Evolutionary conservation across 139 green algal genomes (phyloP).

Genomic region (Chlorella sp.): DNA sequence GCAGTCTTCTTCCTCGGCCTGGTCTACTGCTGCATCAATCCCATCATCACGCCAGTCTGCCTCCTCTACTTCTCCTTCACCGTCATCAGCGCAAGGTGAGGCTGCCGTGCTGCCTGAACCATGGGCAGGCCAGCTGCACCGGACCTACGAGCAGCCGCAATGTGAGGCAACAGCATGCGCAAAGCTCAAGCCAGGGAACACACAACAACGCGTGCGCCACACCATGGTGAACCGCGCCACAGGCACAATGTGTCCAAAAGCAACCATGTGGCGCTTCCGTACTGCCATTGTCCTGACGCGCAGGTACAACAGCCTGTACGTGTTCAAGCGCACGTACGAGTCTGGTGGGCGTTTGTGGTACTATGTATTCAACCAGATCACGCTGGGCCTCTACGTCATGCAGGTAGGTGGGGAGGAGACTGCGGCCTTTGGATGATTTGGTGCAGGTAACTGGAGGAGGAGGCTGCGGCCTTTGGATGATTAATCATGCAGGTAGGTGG

Average conservation of each 20-base stretch:
- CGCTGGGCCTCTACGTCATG: not conserved
- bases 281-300: not conserved
- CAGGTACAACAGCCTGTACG: slow-evolving; percentile 36
- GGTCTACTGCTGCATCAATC: slow-evolving; percentile 63
- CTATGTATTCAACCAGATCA: slow-evolving; percentile 9
- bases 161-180: too few species aligned
- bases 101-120: too few species aligned
- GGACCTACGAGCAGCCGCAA: too few species aligned
- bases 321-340: slow-evolving; percentile 27
- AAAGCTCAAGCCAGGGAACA: too few species aligned
- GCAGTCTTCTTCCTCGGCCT: slow-evolving; percentile 53
- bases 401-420: too few species aligned
- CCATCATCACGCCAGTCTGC: slow-evolving; percentile 57
- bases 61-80: slow-evolving; percentile 67
- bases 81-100: slow-evolving; percentile 13
- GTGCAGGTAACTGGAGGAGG: too few species aligned
- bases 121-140: too few species aligned
- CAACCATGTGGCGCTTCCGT: too few species aligned
- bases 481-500: too few species aligned
- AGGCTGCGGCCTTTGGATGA: too few species aligned
- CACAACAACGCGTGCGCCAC: too few species aligned
- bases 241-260: not conserved
- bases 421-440: too few species aligned
- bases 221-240: not conserved
- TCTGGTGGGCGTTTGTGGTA: slow-evolving; percentile 24